phyloP scores from a whole-genome alignment of 441 rosid species.

The Eruca vesicaria region DNA sequence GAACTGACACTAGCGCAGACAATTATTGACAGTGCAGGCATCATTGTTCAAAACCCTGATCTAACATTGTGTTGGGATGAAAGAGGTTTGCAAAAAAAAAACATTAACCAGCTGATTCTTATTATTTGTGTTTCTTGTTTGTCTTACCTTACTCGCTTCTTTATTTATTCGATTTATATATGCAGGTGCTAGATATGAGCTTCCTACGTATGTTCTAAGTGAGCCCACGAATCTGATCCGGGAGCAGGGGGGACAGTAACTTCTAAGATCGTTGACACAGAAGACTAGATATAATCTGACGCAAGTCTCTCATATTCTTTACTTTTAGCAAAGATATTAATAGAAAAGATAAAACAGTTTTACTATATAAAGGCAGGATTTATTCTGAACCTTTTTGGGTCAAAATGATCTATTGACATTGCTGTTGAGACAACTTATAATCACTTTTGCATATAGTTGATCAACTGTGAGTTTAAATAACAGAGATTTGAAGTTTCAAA shows the following conservation, averaged over 20 bases:
- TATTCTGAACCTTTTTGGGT: neutral
- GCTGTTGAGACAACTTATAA: neutral
- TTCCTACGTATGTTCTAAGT: constrained; percentile 57
- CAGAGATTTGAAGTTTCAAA: neutral
- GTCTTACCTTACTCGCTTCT: neutral
- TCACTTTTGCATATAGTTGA: neutral
- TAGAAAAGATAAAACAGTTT: neutral
- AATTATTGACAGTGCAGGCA: constrained; percentile 57
- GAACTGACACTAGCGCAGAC: constrained; percentile 55
- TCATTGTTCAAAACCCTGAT: constrained; percentile 54
- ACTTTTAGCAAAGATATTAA: neutral
- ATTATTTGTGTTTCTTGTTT: neutral
- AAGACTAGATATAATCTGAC: neutral
- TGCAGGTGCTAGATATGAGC: constrained; percentile 60
- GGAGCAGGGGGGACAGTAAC: constrained; percentile 3
- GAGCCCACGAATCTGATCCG: constrained; percentile 56
- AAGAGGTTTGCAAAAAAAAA: constrained; percentile 42
- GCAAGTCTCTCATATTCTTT: neutral
- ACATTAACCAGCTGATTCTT: neutral
- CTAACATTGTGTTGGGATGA: constrained; percentile 64
- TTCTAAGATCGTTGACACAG: neutral
- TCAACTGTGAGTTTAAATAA: neutral
- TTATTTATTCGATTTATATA: neutral
- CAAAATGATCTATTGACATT: constrained; percentile 8
- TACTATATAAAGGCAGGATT: constrained; percentile 1